phyloP scores from a whole-genome alignment of 1,139 yeast genomes.

The Hemisphaericaspora subhashii region DNA sequence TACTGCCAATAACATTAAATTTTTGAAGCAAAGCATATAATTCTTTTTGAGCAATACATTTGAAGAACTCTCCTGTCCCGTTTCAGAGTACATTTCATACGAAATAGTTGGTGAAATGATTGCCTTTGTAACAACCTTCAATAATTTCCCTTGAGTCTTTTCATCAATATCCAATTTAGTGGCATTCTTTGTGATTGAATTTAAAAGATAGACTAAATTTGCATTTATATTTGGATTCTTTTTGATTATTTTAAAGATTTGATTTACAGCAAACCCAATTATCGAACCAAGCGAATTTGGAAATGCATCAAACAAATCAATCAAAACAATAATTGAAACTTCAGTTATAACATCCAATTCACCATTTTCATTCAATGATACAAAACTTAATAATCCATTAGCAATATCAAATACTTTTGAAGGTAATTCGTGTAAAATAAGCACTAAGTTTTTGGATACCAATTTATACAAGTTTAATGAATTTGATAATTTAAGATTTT shows the following conservation, averaged over 20 bases:
- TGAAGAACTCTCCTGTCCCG: constrained; percentile 13
- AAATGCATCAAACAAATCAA: constrained; percentile 39
- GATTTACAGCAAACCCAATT: constrained; percentile 34
- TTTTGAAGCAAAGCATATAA: constrained; percentile 34
- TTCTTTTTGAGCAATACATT: constrained; percentile 32
- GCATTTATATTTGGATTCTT: constrained; percentile 30
- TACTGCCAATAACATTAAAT: constrained; percentile 32
- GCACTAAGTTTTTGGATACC: constrained; percentile 29
- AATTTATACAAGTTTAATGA: constrained; percentile 31
- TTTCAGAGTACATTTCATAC: constrained; percentile 19
- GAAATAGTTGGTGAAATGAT: constrained; percentile 20
- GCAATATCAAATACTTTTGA: constrained; percentile 42
- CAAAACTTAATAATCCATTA: constrained; percentile 33
- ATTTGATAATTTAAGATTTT: constrained; percentile 6
- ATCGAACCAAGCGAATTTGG: constrained; percentile 42
- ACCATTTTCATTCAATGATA: constrained; percentile 23
- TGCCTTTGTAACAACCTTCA: constrained; percentile 33
- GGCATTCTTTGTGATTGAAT: constrained; percentile 37
- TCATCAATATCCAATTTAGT: constrained; percentile 43
- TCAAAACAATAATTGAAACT: constrained; percentile 33
- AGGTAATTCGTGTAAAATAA: constrained; percentile 32
- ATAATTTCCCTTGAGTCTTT: constrained; percentile 37
- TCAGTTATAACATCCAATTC: constrained; percentile 22
- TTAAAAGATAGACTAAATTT: constrained; percentile 34
- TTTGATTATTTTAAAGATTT: constrained; percentile 42